Evolutionary conservation across 2,329 filamentous ascomycete species (phyloP).

Genomic region (Colletotrichum theobromicola): DNA sequence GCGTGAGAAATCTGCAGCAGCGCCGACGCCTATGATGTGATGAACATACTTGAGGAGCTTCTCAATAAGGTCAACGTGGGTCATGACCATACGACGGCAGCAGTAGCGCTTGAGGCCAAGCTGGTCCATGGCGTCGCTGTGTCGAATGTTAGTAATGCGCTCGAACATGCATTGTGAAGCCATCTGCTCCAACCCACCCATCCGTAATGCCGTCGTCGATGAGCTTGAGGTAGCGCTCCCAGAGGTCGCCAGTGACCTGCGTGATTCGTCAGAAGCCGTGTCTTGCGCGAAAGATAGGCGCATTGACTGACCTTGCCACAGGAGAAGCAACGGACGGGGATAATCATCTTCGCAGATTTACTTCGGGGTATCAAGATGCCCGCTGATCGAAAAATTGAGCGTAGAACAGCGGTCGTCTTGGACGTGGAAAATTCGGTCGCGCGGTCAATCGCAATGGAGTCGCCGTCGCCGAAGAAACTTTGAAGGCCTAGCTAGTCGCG

Average conservation of each 20-base stretch:
- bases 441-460: not conserved
- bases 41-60: conserved; percentile 85
- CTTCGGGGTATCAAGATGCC: not conserved
- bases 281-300: not conserved
- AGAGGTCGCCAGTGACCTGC: conserved; percentile 96
- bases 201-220: conserved; percentile 79
- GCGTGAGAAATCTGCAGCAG: conserved; percentile 21
- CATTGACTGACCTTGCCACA: conserved; percentile 85
- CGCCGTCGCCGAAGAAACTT: conserved; percentile 14
- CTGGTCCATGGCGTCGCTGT: conserved; percentile 93
- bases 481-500: not conserved
- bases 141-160: not conserved
- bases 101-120: conserved; percentile 95
- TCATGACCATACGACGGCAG: conserved; percentile 99
- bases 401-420: not conserved
- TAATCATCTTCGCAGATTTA: conserved; percentile 79
- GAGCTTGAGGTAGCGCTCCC: conserved; percentile 92
- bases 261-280: conserved; percentile 31
- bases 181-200: conserved; percentile 61
- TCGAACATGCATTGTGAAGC: not conserved
- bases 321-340: conserved; percentile 97
- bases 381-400: not conserved
- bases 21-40: not conserved
- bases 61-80: conserved; percentile 97
- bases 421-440: not conserved